A percentile compares a stretch with the other conserved stretches of the same genome.
These are phyloP conservation scores for Xylaria sp. DNA, from an alignment of 2,329 filamentous ascomycete genomes.

Conservation along the genomic window DNA sequence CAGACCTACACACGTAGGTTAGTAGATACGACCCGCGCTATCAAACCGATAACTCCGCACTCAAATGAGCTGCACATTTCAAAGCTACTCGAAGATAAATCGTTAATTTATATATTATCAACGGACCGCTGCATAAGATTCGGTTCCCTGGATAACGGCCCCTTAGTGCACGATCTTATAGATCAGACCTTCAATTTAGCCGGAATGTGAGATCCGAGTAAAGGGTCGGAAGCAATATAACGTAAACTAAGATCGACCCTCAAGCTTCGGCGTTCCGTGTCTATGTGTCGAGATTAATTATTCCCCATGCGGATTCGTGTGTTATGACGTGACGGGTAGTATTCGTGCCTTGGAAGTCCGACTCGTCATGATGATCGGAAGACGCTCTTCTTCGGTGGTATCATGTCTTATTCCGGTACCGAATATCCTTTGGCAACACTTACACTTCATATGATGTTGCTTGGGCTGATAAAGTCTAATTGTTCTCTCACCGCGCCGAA, in stretches of 20 bases:
- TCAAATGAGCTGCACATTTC: not conserved
- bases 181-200: slow-evolving; percentile 19
- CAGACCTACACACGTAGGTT: not conserved
- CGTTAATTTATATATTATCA: not conserved
- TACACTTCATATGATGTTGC: not conserved
- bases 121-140: not conserved
- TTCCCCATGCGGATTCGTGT: slow-evolving; percentile 3
- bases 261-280: slow-evolving; percentile 2
- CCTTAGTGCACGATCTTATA: not conserved
- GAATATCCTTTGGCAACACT: not conserved
- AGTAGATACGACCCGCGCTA: not conserved
- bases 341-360: slow-evolving; percentile 1
- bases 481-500: not conserved
- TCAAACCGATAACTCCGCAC: not conserved
- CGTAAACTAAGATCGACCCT: slow-evolving; percentile 9
- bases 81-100: not conserved
- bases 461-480: slow-evolving; percentile 4
- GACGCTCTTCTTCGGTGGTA: not conserved
- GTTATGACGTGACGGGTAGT: slow-evolving; percentile 19
- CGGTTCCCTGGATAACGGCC: slow-evolving; percentile 16
- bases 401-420: not conserved
- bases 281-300: slow-evolving; percentile 18
- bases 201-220: not conserved
- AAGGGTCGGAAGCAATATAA: slow-evolving; percentile 20
- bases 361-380: slow-evolving; percentile 18